Evolutionary conservation across 495 filamentous ascomycete genomes (phyloP).

Genomic region (Neurospora terricola): DNA sequence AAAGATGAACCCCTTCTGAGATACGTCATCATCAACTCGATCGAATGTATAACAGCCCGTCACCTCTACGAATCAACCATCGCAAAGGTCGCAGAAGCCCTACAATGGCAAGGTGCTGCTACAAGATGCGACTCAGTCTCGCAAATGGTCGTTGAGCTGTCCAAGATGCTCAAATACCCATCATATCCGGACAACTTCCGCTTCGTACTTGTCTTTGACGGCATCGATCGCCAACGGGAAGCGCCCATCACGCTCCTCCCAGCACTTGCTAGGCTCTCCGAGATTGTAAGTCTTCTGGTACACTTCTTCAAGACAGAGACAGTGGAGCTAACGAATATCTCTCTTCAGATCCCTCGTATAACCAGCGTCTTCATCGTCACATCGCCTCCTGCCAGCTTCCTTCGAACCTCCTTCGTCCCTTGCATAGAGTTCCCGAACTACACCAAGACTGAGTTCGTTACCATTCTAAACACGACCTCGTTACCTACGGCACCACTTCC

Average conservation of each 20-base stretch:
- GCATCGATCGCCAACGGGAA: conserved; percentile 82
- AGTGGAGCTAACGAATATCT: conserved; percentile 8
- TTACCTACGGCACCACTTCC: conserved; percentile 24
- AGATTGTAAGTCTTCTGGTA: conserved; percentile 16
- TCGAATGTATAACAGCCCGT: conserved; percentile 81
- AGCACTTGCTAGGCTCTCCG: conserved; percentile 36
- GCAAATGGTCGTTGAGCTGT: conserved; percentile 59
- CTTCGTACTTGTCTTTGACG: conserved; percentile 82
- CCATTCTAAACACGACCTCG: conserved; percentile 50
- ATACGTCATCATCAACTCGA: conserved; percentile 64
- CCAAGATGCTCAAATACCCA: conserved; percentile 43
- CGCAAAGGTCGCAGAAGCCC: conserved; percentile 40
- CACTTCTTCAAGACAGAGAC: not conserved
- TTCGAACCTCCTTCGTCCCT: conserved; percentile 62
- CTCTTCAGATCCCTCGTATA: conserved; percentile 62
- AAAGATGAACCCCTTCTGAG: conserved; percentile 24
- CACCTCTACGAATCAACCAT: conserved; percentile 71
- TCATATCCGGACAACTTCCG: conserved; percentile 23
- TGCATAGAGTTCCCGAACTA: conserved; percentile 83
- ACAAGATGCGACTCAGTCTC: conserved; percentile 68
- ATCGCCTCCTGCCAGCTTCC: conserved; percentile 56
- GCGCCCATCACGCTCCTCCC: conserved; percentile 69
- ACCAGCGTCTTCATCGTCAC: conserved; percentile 71
- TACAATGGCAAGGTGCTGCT: conserved; percentile 33
- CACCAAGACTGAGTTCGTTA: conserved; percentile 63